Percentiles rank a stretch among this genome's conserved stretches.
Evolutionary conservation across 2,329 filamentous ascomycete genomes (phyloP).

Genomic region (Onygenales sp.): DNA sequence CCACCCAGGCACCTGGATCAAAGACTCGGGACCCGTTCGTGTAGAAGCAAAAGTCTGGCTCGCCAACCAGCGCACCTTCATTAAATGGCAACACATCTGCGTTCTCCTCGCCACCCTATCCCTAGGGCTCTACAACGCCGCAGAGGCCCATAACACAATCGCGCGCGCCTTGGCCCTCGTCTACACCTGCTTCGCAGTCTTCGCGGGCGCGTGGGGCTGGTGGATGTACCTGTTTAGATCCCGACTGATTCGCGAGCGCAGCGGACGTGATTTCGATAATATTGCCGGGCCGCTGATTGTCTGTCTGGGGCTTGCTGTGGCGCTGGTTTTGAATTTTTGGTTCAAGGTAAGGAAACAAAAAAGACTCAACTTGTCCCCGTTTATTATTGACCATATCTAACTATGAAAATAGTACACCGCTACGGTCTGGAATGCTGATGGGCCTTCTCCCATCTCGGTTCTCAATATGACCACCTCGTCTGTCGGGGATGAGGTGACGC

Average conservation of each 20-base stretch:
- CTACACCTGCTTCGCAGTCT: conserved; percentile 72
- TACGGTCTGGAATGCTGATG: conserved; percentile 10
- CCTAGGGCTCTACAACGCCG: conserved; percentile 79
- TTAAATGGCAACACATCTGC: conserved; percentile 96
- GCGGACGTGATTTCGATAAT: conserved; percentile 89
- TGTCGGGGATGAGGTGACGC: conserved; percentile 3
- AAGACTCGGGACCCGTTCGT: conserved; percentile 82
- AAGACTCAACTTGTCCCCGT: background rate
- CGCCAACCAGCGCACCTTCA: conserved; percentile 93
- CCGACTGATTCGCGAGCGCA: conserved; percentile 72
- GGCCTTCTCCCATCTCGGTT: background rate
- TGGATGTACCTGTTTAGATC: conserved; percentile 67
- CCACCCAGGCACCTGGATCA: conserved; percentile 80
- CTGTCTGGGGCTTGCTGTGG: conserved; percentile 66
- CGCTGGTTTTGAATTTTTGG: conserved; percentile 76
- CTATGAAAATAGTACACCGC: conserved; percentile 19
- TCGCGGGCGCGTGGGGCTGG: conserved; percentile 82
- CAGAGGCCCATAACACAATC: conserved; percentile 62
- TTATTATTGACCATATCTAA: conserved; percentile 10
- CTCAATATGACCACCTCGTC: background rate
- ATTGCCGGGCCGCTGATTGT: conserved; percentile 75
- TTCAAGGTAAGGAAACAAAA: conserved; percentile 51
- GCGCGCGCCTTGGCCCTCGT: conserved; percentile 70
- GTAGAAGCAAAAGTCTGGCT: conserved; percentile 99
- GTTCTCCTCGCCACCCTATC: conserved; percentile 78